Base-by-base conservation (phyloP, 2,329 filamentous ascomycete species). In the Fusarium dlaminii region DNA sequence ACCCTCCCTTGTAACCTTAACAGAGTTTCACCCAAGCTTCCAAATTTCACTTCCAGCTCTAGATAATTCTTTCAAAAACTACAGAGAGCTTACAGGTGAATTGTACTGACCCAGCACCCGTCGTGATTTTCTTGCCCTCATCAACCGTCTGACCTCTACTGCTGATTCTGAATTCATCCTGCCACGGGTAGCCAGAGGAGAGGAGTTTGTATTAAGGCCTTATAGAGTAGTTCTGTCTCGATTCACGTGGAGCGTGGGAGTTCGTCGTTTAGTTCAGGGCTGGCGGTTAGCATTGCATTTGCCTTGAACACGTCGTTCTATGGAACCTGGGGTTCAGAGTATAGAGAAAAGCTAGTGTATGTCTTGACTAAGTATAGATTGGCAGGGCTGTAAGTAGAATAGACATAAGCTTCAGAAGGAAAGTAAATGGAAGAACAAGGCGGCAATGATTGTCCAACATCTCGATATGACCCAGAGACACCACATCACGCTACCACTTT, bases 301-400 rank as follows among this genome's bases (percentile, higher is more conserved):
- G 6, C 11, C 22, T 18, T n/a, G 8, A 18, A 8, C 20, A 24
- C 8, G 8, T 18, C 17, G 12, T 51, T 24, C 18, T 8, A 5
- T 18, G 14, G 32, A 18, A 12, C 5, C 10, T 15, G 8, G 13
- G 13, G 5, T 22, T 46, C 9, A 27, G 5, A 20, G 8, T 18
- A n/a, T n/a, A 17, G 29, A 32, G 11, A 18, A 3, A 34, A 14
- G 4, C 22, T 34, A 24, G 6, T 3, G 0, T 32, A 11, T 20
- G 18, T 6, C 22, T 51, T 8, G 8, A 3, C 22, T 14, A 7
- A 34, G 6, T 7, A 3, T 24, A 51, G 8, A 34, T 3, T 11
- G 17, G 1, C 6, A 8, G 12, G 0, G 0, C 6, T 20, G 8
- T 24, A 5, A 24, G 14, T 34, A n/a, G 5, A 7, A n/a, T 49